Evolutionary conservation across 1,284 basidiomycete species (phyloP), one percentile per base, ranked within the genome.

Genomic region (Kalmanozyma brasiliensis): DNA sequence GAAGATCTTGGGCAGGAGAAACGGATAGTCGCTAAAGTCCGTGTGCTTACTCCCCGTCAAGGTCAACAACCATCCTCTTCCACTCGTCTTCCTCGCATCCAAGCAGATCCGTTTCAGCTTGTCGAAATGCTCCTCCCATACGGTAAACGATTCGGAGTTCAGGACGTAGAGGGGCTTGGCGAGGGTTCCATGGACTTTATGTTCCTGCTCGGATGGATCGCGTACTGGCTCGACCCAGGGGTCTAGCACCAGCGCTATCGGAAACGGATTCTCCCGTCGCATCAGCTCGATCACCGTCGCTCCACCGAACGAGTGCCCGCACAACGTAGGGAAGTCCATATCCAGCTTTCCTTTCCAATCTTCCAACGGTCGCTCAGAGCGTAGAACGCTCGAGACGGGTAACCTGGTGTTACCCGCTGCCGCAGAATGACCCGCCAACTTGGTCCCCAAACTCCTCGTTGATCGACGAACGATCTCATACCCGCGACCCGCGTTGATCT

Each of bases 291-390:
- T 40, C 42, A 77, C 52, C 8, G 77, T 78, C 8, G 74, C 72
- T 10, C 81, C 81, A 8, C 82, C 82, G 32, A 83, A 83, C 3
- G 70, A 76, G 41, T 83, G 82, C 0, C 82, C 76, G 19, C 61
- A 52, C 4, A 79, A 36, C 9, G 62, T 51, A 6, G 64, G 65
- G 16, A 36, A 45, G 3, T 62, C 58, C 7, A 82, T 8, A 34
- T 77, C 76, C 14, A 83, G 26, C 30, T 74, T 68, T 0, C 67
- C 76, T 40, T 58, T 51, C 78, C 76, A 82, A 8, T 38, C 47
- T 1, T 35, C 17, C 19, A 81, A 49, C 17, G 52, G 55, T 10
- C 46, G 10, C 34, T 52, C 6, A 14, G 58, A 42, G 13, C 34
- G 40, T 13, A 52, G 9, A 16, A 70, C 43, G 32, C 62, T 60